Conservation (phyloP, 305 asterid species). For the Solanum hybrid region DNA sequence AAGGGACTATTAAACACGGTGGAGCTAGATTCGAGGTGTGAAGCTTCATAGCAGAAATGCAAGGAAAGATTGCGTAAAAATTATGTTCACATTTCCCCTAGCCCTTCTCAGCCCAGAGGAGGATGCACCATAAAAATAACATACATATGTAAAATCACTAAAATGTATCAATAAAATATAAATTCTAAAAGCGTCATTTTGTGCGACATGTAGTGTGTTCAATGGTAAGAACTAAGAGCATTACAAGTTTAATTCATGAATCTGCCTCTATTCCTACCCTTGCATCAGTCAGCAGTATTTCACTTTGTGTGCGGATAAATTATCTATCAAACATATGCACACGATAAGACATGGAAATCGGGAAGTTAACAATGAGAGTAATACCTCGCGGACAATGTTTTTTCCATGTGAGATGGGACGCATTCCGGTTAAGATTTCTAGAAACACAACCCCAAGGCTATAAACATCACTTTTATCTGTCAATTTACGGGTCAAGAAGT, state of each 20-base stretch:
- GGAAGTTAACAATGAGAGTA: not conserved
- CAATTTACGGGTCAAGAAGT: conserved; percentile 61
- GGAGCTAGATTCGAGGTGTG: not conserved
- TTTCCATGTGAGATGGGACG: conserved; percentile 79
- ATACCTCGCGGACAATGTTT: conserved; percentile 88
- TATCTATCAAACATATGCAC: not conserved
- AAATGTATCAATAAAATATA: not conserved
- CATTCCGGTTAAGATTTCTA: conserved; percentile 80
- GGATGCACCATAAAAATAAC: not conserved
- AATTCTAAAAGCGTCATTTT: not conserved
- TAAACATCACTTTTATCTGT: conserved; percentile 89
- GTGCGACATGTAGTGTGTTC: not conserved
- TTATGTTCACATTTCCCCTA: not conserved
- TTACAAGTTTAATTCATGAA: not conserved
- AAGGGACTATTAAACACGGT: not conserved
- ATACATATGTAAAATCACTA: not conserved
- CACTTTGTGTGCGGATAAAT: not conserved
- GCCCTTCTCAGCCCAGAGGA: not conserved
- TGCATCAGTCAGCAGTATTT: not conserved
- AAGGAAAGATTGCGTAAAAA: not conserved
- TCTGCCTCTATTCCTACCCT: not conserved
- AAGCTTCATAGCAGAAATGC: not conserved
- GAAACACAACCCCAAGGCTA: conserved; percentile 84
- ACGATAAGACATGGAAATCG: not conserved
- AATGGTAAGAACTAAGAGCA: not conserved